Evolutionary conservation across 2,329 filamentous ascomycete species (phyloP), one percentile per base, ranked within the genome.

Genomic region (Sclerotinia sclerotiorum): DNA sequence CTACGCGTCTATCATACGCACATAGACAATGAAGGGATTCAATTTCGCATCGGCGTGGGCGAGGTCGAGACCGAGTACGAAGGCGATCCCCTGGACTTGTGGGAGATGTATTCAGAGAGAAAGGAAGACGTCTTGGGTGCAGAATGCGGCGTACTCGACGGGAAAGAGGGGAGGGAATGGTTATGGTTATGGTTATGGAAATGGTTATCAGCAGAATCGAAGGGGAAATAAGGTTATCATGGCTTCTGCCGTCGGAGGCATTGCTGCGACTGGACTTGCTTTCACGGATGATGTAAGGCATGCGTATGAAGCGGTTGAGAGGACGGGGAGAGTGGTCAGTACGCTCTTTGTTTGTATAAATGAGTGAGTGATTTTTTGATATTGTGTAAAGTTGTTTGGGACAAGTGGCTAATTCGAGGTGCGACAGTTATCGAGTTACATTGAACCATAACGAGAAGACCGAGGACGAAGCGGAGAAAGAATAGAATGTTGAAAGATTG

Each of bases 261-360:
- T 70, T 29, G 74, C 73, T n/a, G 70, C 69, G 55, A 70, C 72
- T 15, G 72, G 72, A 29, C 74, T 87, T 39, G 84, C 84, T 29
- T 88, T 88, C 70, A 82, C 83, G 39, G 87, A 90, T 77, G 88
- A 97, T 73, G 88, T 93, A 72, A 91, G 90, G 78, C 88, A 92
- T 81, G 84, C 85, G 46, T 94, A 92, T 77, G 87, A 89, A 65
- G 91, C 92, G 15, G 86, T 86, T 2, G 89, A 93, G 80, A 86
- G 94, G 72, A 90, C 91, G 46, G 90, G 91, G 11, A 86, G 94
- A 71, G 94, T 98, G 29, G 88, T 89, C 15, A 83, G 85, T 35
- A 87, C 91, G 39, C 79, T 98, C 74, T 87, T 87, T 19, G 82
- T 97, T 68, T 94, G 91, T 80, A 95, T 98, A 72, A 94, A 94